Evolutionary conservation across 2,329 filamentous ascomycete species (phyloP), one percentile per base, ranked within the genome.

Genomic region (Calonectria pseudoreteaudii): DNA sequence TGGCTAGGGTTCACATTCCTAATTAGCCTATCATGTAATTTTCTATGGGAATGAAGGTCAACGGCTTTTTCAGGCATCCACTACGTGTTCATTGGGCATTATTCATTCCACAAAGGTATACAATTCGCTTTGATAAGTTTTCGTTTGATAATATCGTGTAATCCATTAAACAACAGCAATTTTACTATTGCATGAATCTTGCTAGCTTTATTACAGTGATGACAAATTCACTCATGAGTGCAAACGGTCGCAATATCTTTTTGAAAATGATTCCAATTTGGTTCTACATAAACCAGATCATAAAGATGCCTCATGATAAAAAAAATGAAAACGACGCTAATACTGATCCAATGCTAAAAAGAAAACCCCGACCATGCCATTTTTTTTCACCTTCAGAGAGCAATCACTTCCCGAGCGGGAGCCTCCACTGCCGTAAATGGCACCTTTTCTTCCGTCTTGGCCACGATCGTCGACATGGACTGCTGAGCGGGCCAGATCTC

Each of bases 401-500:
- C 60, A 65, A 65, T 65, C 16, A 20, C 60, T 49, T 65, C 60
- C 10, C 60, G 28, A 9, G 23, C 41, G 44, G 41, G 30, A 10
- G 41, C 30, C 10, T 65, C 38, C 1, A 47, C 58, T 1, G 16
- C 60, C 10, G 38, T 31, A 28, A 49, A 65, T 0, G 16, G 18
- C 10, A 1, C 28, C 20, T 26, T 49, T 11, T 49, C 60, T 65
- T 44, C 26, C 20, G 16, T 11, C 47, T 64, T 41, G 34, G 68
- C 58, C 16, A 28, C 68, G 11, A 65, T 44, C 5, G 50, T 56
- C 3, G 58, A 41, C 58, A 65, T 64, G 26, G 36, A 11, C 30
- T 36, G 30, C 53, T 70, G 44, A 4, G 44, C 58, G 20, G 58
- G 56, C 47, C 68, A 64, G 34, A 71, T 71, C 53, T 71, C 30